Base-by-base conservation (phyloP, 2,329 filamentous ascomycete genomes). In the Alternaria brassicicola region DNA sequence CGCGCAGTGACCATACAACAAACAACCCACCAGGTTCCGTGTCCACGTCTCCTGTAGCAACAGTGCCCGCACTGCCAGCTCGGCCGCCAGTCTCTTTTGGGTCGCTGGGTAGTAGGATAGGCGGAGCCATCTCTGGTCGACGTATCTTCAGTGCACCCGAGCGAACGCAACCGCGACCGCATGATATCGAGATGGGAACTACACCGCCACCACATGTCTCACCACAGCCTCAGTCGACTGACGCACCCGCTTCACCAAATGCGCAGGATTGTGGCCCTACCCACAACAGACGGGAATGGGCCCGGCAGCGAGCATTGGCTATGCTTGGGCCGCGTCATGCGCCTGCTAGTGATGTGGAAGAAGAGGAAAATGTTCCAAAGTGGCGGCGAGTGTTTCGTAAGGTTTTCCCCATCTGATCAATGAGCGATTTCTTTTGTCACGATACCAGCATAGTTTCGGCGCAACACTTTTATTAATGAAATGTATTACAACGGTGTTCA, bases 261-360 rank as follows among this genome's bases (percentile, higher is more conserved):
- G 26, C 47, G 6, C 64, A 55, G 23, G 57, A 59, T 33, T 68
- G 63, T 38, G 13, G 55, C 15, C 65, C 66, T 21, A 56, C 64
- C 0, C 70, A 71, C 5, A 72, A 76, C 31, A 71, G 79, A 36
- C 67, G 79, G 51, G 79, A 82, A 57, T 81, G 80, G 79, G 79
- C 80, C 5, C 74, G 79, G 4, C 77, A 80, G 57, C 71, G 81
- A 43, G 80, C 80, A 9, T 59, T 81, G n/a, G 69, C 75, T 9
- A 74, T 83, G 66, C 71, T 82, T 5, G 80, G 79, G n/a, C 66
- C 66, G 41, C 61, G 64, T 2, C 59, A 67, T 10, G 62, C 57
- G 12, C 69, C 72, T 2, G 51, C 59, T 12, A 62, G 58, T 28
- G 65, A 65, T 10, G 68, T 66, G 30, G 72, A 73, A 12, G 66